These are phyloP conservation scores for Candida sojae DNA, from an alignment of 1,139 yeast genomes.

Conservation along the genomic window DNA sequence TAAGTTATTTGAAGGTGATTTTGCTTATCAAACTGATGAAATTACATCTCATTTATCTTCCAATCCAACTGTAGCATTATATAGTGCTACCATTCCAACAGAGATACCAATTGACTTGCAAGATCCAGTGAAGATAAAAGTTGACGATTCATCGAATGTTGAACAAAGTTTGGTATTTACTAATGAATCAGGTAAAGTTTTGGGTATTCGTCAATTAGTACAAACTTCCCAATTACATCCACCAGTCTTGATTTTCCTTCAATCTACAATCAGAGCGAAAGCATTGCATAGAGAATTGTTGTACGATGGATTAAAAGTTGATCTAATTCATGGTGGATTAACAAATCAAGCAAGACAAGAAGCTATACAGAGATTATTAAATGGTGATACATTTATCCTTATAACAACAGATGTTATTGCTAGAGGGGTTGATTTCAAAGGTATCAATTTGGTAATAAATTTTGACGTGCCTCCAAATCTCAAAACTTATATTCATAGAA, in stretches of 20 bases:
- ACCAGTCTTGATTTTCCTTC: constrained; percentile 89
- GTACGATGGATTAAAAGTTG: constrained; percentile 90
- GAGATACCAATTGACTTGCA: constrained; percentile 90
- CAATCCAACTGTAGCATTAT: constrained; percentile 62
- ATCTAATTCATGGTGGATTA: constrained; percentile 94
- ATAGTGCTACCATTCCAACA: constrained; percentile 95
- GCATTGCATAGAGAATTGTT: constrained; percentile 90
- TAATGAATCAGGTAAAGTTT: constrained; percentile 88
- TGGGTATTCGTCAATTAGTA: constrained; percentile 88
- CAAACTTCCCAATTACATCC: constrained; percentile 87
- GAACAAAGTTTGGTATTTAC: constrained; percentile 85
- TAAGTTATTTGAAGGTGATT: constrained; percentile 86
- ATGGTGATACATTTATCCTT: constrained; percentile 93
- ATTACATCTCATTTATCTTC: constrained; percentile 67
- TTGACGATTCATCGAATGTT: constrained; percentile 83
- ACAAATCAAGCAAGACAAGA: constrained; percentile 87
- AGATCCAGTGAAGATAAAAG: constrained; percentile 84
- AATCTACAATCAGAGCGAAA: constrained; percentile 90
- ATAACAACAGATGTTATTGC: constrained; percentile 96
- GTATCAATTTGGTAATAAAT: constrained; percentile 90
- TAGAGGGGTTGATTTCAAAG: constrained; percentile 97
- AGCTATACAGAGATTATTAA: constrained; percentile 78
- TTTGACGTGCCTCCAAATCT: constrained; percentile 95
- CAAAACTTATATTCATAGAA: constrained; percentile 94
- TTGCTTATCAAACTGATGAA: constrained; percentile 88